These are phyloP conservation scores for Monosporascus sp. DNA, from an alignment of 2,329 filamentous ascomycete genomes.

Conservation along the genomic window DNA sequence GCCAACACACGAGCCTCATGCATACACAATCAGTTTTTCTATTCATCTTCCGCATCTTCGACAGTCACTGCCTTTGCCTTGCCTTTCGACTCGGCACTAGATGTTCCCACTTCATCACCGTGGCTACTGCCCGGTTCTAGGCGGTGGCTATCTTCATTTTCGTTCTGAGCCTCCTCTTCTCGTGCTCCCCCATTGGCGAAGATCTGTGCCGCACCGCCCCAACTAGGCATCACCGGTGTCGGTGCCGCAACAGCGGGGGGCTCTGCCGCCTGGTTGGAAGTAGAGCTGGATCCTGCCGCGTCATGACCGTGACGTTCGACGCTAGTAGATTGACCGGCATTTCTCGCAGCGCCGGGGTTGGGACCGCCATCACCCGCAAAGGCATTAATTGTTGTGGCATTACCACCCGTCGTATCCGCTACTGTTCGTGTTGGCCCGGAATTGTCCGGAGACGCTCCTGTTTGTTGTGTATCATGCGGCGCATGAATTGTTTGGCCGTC, in stretches of 20 bases:
- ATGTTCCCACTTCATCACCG: neutral
- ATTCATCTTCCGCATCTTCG: conserved; percentile 19
- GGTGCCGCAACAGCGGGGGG: conserved; percentile 39
- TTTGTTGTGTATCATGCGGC: conserved; percentile 8
- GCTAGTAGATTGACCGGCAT: neutral
- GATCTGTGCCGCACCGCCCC: conserved; percentile 46
- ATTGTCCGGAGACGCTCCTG: conserved; percentile 5
- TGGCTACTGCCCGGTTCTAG: too few relatives aligned
- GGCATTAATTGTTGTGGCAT: conserved; percentile 1
- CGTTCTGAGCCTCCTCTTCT: conserved; percentile 3
- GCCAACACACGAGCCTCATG: too few relatives aligned
- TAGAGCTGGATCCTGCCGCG: conserved; percentile 4
- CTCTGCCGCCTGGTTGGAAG: conserved; percentile 12
- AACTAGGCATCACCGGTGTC: conserved; percentile 43
- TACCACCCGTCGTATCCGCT: conserved; percentile 8
- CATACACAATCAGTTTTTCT: too few relatives aligned
- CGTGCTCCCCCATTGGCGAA: conserved; percentile 30
- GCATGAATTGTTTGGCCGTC: conserved; percentile 30
- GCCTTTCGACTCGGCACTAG: conserved; percentile 17
- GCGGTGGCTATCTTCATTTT: too few relatives aligned
- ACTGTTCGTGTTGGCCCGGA: conserved; percentile 10
- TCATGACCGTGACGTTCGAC: neutral
- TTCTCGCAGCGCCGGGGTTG: conserved; percentile 1
- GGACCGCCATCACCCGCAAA: conserved; percentile 2
- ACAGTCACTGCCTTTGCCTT: conserved; percentile 25